phyloP scores from a whole-genome alignment of 2,329 filamentous ascomycete genomes.

The Hortaea werneckii region DNA sequence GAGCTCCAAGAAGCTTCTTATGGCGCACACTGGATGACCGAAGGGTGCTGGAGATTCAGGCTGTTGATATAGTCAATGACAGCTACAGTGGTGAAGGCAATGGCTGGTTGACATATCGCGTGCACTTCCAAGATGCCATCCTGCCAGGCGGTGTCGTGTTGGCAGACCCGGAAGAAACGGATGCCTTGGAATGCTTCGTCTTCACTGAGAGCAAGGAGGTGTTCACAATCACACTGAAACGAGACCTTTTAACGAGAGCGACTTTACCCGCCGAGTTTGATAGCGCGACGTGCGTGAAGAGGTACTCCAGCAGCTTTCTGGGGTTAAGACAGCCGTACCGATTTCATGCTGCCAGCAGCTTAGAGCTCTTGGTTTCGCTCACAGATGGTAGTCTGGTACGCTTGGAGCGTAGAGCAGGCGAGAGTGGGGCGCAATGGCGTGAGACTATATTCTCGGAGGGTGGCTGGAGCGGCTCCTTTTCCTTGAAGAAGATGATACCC shows the following conservation, averaged over 20 bases:
- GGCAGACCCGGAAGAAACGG: slow-evolving; percentile 60
- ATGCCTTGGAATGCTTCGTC: slow-evolving; percentile 68
- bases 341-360: slow-evolving; percentile 61
- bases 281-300: slow-evolving; percentile 66
- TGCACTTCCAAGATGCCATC: slow-evolving; percentile 73
- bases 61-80: slow-evolving; percentile 67
- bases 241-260: slow-evolving; percentile 65
- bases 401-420: slow-evolving; percentile 51
- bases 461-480: slow-evolving; percentile 52
- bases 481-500: slow-evolving; percentile 54
- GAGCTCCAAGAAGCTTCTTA: slow-evolving; percentile 73
- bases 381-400: slow-evolving; percentile 67
- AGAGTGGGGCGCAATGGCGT: slow-evolving; percentile 51
- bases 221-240: slow-evolving; percentile 72
- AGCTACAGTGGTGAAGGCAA: not conserved
- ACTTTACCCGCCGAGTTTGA: slow-evolving; percentile 54
- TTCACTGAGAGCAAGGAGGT: slow-evolving; percentile 70
- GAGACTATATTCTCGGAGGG: slow-evolving; percentile 63
- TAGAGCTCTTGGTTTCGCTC: slow-evolving; percentile 70
- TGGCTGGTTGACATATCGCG: slow-evolving; percentile 57
- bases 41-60: slow-evolving; percentile 70
- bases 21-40: slow-evolving; percentile 82
- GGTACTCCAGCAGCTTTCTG: slow-evolving; percentile 62
- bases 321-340: slow-evolving; percentile 71
- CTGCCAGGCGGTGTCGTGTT: slow-evolving; percentile 71